Evolutionary conservation across 2,329 filamentous ascomycete genomes (phyloP).

Genomic region (Xylariomycetidae sp.): DNA sequence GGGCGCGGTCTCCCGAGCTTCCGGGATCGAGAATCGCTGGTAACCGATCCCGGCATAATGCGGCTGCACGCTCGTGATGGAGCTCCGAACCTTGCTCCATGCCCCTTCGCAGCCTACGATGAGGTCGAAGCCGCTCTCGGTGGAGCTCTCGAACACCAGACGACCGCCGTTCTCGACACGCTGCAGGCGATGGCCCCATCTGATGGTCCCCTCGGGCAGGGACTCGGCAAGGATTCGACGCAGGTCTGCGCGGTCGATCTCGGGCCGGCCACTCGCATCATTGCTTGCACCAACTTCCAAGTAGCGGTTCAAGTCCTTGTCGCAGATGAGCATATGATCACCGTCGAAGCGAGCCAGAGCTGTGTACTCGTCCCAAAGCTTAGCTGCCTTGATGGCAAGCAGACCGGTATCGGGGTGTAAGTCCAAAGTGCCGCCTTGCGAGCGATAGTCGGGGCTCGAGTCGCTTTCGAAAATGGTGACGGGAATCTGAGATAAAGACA

Average conservation of each 20-base stretch:
- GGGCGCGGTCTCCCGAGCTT: constrained; percentile 36
- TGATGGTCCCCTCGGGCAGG: constrained; percentile 38
- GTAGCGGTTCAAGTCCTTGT: constrained; percentile 33
- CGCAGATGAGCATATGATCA: constrained; percentile 43
- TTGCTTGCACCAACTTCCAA: constrained; percentile 28
- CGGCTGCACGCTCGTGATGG: constrained; percentile 34
- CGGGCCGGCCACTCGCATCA: constrained; percentile 37
- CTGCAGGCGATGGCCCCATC: constrained; percentile 41
- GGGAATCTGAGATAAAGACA: constrained; percentile 40
- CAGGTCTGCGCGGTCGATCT: constrained; percentile 47
- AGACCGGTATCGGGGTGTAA: constrained; percentile 48
- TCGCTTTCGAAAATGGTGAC: constrained; percentile 49
- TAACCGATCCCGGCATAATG: constrained; percentile 41
- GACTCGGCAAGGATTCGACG: constrained; percentile 40
- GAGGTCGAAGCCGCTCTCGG: constrained; percentile 33
- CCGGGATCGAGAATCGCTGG: constrained; percentile 36
- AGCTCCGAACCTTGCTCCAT: constrained; percentile 32
- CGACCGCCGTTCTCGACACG: constrained; percentile 28
- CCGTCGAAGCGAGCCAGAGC: constrained; percentile 47
- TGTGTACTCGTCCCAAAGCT: constrained; percentile 45
- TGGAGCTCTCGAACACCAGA: constrained; percentile 34
- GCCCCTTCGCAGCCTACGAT: constrained; percentile 31
- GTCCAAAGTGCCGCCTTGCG: constrained; percentile 50
- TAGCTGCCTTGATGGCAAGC: constrained; percentile 44
- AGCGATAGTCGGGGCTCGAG: constrained; percentile 35